These are phyloP conservation scores for Tuber brumale DNA, from an alignment of 495 filamentous ascomycete species.

Conservation along the genomic window DNA sequence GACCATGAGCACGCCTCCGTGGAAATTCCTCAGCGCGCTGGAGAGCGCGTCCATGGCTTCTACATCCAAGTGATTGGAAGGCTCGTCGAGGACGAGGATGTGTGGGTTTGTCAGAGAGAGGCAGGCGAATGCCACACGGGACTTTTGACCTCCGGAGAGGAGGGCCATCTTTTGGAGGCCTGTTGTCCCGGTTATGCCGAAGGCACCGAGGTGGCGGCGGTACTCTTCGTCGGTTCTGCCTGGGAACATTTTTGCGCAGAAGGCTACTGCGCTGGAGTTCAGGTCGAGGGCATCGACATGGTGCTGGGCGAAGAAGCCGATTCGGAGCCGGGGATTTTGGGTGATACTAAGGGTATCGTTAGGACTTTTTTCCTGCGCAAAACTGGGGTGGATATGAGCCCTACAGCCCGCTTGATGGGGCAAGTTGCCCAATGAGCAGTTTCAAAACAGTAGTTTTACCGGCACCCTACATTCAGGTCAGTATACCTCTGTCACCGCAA, in stretches of 20 bases:
- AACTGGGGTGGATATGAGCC: neutral
- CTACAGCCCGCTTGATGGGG: slow-evolving; percentile 61
- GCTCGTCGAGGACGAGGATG: slow-evolving; percentile 96
- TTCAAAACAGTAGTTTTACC: slow-evolving; percentile 97
- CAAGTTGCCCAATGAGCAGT: slow-evolving; percentile 79
- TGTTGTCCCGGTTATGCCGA: slow-evolving; percentile 96
- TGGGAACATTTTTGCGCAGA: slow-evolving; percentile 88
- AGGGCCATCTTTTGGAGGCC: slow-evolving; percentile 93
- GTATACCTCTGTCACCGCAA: neutral
- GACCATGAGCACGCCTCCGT: slow-evolving; percentile 96
- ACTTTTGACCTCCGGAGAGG: slow-evolving; percentile 96
- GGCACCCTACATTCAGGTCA: slow-evolving; percentile 52
- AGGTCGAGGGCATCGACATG: slow-evolving; percentile 96
- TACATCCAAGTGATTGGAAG: slow-evolving; percentile 97
- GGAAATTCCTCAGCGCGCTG: slow-evolving; percentile 73
- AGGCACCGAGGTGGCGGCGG: slow-evolving; percentile 87
- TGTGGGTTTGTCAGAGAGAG: slow-evolving; percentile 88
- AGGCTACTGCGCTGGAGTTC: slow-evolving; percentile 77
- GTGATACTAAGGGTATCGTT: slow-evolving; percentile 53
- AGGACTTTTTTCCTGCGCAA: neutral
- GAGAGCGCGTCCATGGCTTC: slow-evolving; percentile 97
- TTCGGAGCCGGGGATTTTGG: slow-evolving; percentile 73
- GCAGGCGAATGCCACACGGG: slow-evolving; percentile 93
- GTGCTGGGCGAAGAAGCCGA: slow-evolving; percentile 98
- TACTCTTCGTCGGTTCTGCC: slow-evolving; percentile 95